Evolutionary conservation across 192 early-diverging fungal species (phyloP), one percentile per base, ranked within the genome.

Genomic region (Mortierella alpina): DNA sequence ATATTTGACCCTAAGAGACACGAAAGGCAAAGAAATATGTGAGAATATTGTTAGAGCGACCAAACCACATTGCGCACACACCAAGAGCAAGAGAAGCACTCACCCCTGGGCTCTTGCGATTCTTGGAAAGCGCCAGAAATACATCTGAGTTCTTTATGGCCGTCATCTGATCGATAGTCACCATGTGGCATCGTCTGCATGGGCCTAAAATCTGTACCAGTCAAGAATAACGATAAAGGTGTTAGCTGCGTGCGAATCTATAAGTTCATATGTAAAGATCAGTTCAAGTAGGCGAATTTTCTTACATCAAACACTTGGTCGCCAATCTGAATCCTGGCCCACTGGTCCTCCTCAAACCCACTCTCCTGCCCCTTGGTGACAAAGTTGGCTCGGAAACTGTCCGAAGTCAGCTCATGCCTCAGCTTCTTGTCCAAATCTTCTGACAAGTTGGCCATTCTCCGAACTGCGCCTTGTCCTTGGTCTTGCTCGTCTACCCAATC

Each of bases 171-270:
- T 95, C 87, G 23, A 94, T 84, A 49, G 89, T 90, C n/a, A 94
- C 86, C 90, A 95, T 91, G 62, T 91, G 87, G 84, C 93, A 94
- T 14, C 93, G 87, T 10, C 75, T 75, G 71, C 93, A 94, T 4
- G 88, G 91, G 6, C 90, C 91, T 18, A 86, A 41, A 6, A 90
- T 83, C 70, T 72, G 63, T 55, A 7, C 15, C 12, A 31, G 31
- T 31, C 31, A 31, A 31, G 31, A 31, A 31, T 31, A 31, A 51
- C 17, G 42, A 51, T 44, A 44, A 13, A 44, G 14, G 23, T 2
- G 42, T 15, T 0, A 62, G 47, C 14, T 57, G 44, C 0, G 20
- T 4, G 7, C n/a, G 15, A 39, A 20, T 31, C 31, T 6, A 40
- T 18, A 31, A 41, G 2, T 8, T 7, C 54, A 55, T 20, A 22